These are phyloP conservation scores for Cucumis cinereus DNA, from an alignment of 306 rosid genomes.

Conservation along the genomic window DNA sequence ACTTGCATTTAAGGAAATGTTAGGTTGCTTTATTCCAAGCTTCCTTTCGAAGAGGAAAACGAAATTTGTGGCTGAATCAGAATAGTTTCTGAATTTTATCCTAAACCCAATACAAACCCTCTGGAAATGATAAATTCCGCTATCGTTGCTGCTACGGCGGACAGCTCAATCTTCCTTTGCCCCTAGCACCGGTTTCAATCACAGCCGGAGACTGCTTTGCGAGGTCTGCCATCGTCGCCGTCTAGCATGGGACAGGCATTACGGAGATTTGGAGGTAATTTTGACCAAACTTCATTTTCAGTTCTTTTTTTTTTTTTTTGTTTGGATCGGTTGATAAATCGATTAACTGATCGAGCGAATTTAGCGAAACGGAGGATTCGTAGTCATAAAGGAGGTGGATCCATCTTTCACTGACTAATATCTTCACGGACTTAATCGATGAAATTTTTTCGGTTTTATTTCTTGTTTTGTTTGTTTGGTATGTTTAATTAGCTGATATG, in stretches of 20 bases:
- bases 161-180: background rate
- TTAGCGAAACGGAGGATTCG: background rate
- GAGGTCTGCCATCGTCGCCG: background rate
- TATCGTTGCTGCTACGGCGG: background rate
- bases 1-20: background rate
- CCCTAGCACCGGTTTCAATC: background rate
- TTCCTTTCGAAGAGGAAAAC: background rate
- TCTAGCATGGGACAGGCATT: conserved; percentile 46
- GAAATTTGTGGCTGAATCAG: background rate
- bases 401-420: background rate
- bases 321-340: background rate
- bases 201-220: background rate
- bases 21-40: background rate
- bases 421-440: background rate
- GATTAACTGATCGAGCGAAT: background rate
- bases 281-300: background rate
- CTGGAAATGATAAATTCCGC: background rate
- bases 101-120: background rate
- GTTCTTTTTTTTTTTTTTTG: background rate
- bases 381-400: background rate
- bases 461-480: background rate
- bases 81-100: background rate
- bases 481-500: background rate
- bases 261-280: conserved; percentile 35
- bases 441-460: background rate